Evolutionary conservation across 345 rosid genomes (phyloP).

Genomic region (Balakata baccata): DNA sequence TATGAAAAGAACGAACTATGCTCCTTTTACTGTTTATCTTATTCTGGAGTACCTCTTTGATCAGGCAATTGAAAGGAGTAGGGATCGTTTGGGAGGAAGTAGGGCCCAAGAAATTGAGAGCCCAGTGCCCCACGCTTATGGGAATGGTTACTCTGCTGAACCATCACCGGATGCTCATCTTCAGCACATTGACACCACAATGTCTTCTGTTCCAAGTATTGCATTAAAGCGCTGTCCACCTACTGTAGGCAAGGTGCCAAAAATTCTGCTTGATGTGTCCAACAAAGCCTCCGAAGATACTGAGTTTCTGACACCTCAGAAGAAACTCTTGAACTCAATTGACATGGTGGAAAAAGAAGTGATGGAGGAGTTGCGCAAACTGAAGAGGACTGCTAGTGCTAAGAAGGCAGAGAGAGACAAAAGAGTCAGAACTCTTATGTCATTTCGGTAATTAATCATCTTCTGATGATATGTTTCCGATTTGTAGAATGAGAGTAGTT

Average conservation of each 20-base stretch:
- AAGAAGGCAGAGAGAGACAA: conserved; percentile 59
- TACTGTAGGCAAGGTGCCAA: conserved; percentile 48
- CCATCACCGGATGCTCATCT: conserved; percentile 33
- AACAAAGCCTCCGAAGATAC: conserved; percentile 41
- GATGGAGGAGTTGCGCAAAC: conserved; percentile 59
- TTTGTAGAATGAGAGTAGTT: background rate
- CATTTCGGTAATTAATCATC: conserved; percentile 53
- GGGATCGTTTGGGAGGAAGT: conserved; percentile 48
- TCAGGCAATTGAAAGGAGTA: conserved; percentile 76
- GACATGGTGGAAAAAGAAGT: conserved; percentile 76
- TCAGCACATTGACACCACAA: conserved; percentile 31
- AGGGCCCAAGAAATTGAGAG: conserved; percentile 47
- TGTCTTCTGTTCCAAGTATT: conserved; percentile 47
- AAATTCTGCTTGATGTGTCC: conserved; percentile 50
- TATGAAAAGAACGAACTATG: background rate
- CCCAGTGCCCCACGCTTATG: conserved; percentile 32
- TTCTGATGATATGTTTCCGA: background rate
- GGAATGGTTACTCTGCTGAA: conserved; percentile 36
- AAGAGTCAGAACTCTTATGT: conserved; percentile 65
- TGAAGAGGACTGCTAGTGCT: conserved; percentile 70
- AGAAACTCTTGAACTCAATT: conserved; percentile 71
- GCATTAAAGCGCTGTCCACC: conserved; percentile 40
- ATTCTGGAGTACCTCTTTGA: background rate
- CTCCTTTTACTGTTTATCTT: background rate
- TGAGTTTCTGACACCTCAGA: conserved; percentile 80